Evolutionary conservation across 805 yeast genomes (phyloP), one percentile per base, ranked within the genome.

Genomic region (Metschnikowia shivogae): DNA sequence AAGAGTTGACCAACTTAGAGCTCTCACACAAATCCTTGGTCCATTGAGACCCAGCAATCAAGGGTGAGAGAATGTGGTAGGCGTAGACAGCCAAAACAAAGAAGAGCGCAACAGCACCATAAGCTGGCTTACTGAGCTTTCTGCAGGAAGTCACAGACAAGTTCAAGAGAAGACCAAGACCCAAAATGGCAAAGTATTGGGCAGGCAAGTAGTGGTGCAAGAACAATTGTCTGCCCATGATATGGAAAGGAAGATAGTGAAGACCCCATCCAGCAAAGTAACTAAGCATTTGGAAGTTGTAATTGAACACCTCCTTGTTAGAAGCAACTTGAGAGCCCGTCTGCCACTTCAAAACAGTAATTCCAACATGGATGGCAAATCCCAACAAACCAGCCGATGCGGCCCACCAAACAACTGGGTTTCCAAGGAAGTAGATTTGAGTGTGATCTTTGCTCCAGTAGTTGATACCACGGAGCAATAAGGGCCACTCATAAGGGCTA

Each of bases 191-290:
- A 66, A 93, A 93, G 70, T 89, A 93, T 43, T 88, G 77, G 1
- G 98, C 88, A 45, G 97, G 97, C 54, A 93, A 69, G 65, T 92
- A 92, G 66, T 90, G 98, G 65, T 90, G 98, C 62, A 90, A 72
- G 72, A 92, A 90, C 67, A 90, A 67, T 69, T 90, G 97, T 69
- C 98, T 82, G 20, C 82, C 89, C 98, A 90, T 90, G 47, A 90
- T 70, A 67, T 78, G 83, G 43, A 87, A 86, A 54, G 95, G 95
- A 44, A 74, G 61, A 60, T 78, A 84, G 64, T 88, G 95, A 32
- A 84, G 49, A 8, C 62, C 68, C 86, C 89, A 88, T 36, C 95
- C 96, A 7, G 78, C 58, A 34, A 81, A 58, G 62, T 80, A 86
- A 28, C 78, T 78, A 45, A 82, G 66, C 26, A 76, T 75, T 57